These are phyloP conservation scores for Xylaria scruposa DNA, from an alignment of 495 filamentous ascomycete species.

Conservation along the genomic window DNA sequence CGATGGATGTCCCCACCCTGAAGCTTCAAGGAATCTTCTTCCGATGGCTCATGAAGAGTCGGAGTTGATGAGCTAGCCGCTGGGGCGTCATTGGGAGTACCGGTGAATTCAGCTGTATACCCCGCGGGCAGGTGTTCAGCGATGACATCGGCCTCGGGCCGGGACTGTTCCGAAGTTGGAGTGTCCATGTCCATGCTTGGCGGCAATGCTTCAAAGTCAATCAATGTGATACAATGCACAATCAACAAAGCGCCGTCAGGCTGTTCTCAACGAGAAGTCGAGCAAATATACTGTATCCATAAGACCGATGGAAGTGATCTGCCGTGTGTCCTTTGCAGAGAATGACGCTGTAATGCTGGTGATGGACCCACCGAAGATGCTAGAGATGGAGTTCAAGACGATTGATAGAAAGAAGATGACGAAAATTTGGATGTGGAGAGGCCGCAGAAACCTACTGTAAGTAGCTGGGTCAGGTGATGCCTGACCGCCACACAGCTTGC, in stretches of 20 bases:
- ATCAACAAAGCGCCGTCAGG: background rate
- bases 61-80: constrained; percentile 43
- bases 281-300: constrained; percentile 23
- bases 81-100: constrained; percentile 32
- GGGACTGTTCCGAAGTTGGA: constrained; percentile 31
- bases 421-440: background rate
- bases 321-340: constrained; percentile 1
- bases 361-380: background rate
- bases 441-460: background rate
- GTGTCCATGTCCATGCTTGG: constrained; percentile 3
- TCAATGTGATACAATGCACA: background rate
- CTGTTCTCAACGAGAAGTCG: constrained; percentile 13
- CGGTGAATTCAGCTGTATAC: constrained; percentile 53
- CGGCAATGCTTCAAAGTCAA: background rate
- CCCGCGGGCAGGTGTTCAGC: constrained; percentile 54
- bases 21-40: constrained; percentile 63
- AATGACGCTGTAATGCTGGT: background rate
- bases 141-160: constrained; percentile 46
- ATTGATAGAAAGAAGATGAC: background rate
- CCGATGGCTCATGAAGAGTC: constrained; percentile 38
- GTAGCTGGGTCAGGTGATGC: constrained; percentile 8
- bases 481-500: constrained; percentile 4
- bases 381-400: background rate
- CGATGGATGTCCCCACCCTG: constrained; percentile 74
- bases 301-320: background rate